Evolutionary conservation across 805 yeast genomes (phyloP).

Genomic region (Spathaspora boniae): DNA sequence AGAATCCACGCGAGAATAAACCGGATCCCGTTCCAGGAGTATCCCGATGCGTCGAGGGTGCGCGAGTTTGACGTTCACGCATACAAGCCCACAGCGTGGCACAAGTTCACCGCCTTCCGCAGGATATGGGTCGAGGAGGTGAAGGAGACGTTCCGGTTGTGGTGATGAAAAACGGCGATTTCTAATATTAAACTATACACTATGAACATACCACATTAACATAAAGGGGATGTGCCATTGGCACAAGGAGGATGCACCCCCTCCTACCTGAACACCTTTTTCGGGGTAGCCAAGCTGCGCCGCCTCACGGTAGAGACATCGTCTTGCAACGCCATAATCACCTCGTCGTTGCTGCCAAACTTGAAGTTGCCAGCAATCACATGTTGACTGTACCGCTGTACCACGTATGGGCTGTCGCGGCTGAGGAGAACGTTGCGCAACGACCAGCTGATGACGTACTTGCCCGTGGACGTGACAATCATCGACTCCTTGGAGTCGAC

Average conservation of each 20-base stretch:
- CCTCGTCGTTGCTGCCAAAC: conserved; percentile 66
- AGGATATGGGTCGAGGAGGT: conserved; percentile 59
- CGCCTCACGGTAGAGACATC: conserved; percentile 72
- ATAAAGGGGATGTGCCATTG: too few species aligned
- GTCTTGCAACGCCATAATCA: conserved; percentile 69
- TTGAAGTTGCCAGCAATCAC: conserved; percentile 78
- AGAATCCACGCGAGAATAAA: conserved; percentile 62
- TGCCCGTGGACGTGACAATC: conserved; percentile 77
- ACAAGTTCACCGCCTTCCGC: conserved; percentile 59
- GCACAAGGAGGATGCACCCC: background rate
- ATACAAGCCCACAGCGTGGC: conserved; percentile 50
- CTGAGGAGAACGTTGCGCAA: conserved; percentile 54
- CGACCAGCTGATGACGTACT: conserved; percentile 80
- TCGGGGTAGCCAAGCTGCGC: conserved; percentile 46
- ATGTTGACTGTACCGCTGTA: conserved; percentile 57
- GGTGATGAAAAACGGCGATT: too few species aligned
- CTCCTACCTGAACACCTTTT: conserved; percentile 5
- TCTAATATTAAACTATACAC: background rate
- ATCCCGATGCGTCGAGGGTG: conserved; percentile 13
- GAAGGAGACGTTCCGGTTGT: conserved; percentile 49
- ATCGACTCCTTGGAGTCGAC: conserved; percentile 60
- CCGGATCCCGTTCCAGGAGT: conserved; percentile 47
- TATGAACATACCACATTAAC: too few species aligned
- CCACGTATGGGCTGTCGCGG: conserved; percentile 43
- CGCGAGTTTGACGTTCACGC: conserved; percentile 19